Conservation (phyloP, 176 grass and related monocot genomes). For the Pharus latifolius region DNA sequence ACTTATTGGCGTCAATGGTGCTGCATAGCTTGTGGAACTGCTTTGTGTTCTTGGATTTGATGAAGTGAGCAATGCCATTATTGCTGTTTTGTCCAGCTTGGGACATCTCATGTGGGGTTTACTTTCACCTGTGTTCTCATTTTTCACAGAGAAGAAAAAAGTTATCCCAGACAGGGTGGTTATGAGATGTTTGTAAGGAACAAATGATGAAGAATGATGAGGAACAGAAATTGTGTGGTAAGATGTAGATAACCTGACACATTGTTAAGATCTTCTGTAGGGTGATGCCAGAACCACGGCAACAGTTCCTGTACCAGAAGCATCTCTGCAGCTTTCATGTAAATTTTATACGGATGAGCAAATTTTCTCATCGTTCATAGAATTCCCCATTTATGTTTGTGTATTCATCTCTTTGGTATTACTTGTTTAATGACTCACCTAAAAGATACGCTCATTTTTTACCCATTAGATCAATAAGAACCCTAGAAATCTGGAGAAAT, state of each 20-base stretch:
- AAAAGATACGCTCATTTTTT: not conserved
- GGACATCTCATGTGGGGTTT: not conserved
- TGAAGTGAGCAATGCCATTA: conserved; percentile 45
- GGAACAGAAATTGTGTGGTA: not conserved
- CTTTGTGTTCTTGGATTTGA: conserved; percentile 93
- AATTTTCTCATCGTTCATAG: conserved; percentile 9
- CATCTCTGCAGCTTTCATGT: not conserved
- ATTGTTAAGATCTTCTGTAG: not conserved
- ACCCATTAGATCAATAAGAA: not conserved
- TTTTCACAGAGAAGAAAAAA: not conserved
- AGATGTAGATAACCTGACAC: not conserved
- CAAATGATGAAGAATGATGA: not conserved
- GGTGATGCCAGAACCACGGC: not conserved
- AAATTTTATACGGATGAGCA: conserved; percentile 8
- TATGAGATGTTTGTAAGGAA: not conserved
- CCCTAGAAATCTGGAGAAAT: not conserved
- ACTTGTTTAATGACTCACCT: not conserved
- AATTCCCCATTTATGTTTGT: not conserved
- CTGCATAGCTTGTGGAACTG: conserved; percentile 94
- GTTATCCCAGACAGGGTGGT: not conserved
- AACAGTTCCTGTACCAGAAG: conserved; percentile 3
- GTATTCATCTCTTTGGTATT: not conserved
- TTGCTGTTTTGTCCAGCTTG: not conserved
- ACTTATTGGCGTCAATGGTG: conserved; percentile 69
- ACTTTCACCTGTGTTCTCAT: not conserved